Evolutionary conservation across 208 protist genomes (phyloP).

Genomic region (Wallacemonas sp.): DNA sequence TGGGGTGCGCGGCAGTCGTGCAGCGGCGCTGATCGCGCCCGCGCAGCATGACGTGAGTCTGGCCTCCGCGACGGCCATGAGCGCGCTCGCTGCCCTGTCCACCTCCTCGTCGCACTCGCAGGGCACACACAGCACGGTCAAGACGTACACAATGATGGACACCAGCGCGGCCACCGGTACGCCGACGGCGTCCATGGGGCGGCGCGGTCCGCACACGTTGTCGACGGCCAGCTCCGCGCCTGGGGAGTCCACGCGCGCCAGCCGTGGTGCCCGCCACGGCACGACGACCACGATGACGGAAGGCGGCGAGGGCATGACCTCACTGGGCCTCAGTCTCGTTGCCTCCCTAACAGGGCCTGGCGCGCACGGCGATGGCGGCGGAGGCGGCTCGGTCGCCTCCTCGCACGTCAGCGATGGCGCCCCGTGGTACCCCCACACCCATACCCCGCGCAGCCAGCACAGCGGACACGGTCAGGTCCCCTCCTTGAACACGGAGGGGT

Average conservation of each 20-base stretch:
- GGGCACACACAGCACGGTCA: too few relatives aligned
- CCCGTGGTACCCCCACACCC: not conserved
- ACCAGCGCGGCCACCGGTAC: too few relatives aligned
- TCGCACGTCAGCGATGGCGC: too few relatives aligned
- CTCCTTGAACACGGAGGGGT: not conserved
- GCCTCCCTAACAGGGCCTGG: not conserved
- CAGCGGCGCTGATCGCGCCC: not conserved
- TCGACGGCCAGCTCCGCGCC: not conserved
- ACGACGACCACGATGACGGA: not conserved
- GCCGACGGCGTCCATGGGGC: too few relatives aligned
- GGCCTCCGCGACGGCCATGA: too few relatives aligned
- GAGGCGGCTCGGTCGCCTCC: too few relatives aligned
- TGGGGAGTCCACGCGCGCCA: not conserved
- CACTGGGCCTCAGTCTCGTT: not conserved
- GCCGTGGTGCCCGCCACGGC: not conserved
- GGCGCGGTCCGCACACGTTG: too few relatives aligned
- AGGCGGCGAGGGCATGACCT: slow-evolving; percentile 1
- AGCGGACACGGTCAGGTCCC: not conserved
- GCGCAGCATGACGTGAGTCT: too few relatives aligned
- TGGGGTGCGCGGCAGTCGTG: too few relatives aligned
- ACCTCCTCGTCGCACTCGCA: too few relatives aligned
- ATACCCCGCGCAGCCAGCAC: not conserved
- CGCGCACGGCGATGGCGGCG: not conserved
- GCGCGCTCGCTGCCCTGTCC: too few relatives aligned
- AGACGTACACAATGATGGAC: too few relatives aligned